A percentile compares a stretch with the other conserved stretches of the same genome.
Evolutionary conservation across 2,329 filamentous ascomycete genomes (phyloP).

Genomic region (Claviceps quebecensis): DNA sequence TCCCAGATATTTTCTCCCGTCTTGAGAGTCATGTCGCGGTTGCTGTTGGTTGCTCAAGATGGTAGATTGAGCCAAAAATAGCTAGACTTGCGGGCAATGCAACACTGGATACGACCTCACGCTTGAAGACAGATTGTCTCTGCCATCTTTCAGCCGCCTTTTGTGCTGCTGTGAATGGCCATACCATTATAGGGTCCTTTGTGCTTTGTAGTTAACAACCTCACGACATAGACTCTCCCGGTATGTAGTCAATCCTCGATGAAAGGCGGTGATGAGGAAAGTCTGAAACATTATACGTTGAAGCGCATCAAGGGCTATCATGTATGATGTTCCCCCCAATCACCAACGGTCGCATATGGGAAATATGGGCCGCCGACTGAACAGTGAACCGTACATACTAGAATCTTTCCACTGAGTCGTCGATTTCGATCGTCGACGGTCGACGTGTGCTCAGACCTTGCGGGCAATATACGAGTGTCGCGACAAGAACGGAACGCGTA

Average conservation of each 20-base stretch:
- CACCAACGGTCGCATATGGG: not conserved
- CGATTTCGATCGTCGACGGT: not conserved
- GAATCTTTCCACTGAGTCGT: not conserved
- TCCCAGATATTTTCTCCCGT: no score
- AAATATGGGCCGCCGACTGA: not conserved
- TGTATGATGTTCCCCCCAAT: not conserved
- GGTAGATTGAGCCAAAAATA: not conserved
- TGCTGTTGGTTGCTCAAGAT: not conserved
- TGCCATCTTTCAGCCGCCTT: not conserved
- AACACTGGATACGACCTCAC: not conserved
- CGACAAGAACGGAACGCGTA: not conserved
- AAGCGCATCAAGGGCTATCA: not conserved
- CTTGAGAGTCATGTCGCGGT: no score
- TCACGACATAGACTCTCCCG: not conserved
- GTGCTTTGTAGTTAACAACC: not conserved
- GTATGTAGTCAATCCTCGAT: not conserved
- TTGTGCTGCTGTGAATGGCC: not conserved
- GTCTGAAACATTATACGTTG: not conserved
- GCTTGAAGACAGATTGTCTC: not conserved
- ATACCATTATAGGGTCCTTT: not conserved
- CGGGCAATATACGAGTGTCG: not conserved
- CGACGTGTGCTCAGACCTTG: constrained; percentile 3
- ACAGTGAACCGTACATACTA: not conserved
- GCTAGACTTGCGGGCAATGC: not conserved
- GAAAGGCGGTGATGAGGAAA: not conserved